Base-by-base conservation (phyloP, 148 eudicot genomes). In the Chenopodium album region DNA sequence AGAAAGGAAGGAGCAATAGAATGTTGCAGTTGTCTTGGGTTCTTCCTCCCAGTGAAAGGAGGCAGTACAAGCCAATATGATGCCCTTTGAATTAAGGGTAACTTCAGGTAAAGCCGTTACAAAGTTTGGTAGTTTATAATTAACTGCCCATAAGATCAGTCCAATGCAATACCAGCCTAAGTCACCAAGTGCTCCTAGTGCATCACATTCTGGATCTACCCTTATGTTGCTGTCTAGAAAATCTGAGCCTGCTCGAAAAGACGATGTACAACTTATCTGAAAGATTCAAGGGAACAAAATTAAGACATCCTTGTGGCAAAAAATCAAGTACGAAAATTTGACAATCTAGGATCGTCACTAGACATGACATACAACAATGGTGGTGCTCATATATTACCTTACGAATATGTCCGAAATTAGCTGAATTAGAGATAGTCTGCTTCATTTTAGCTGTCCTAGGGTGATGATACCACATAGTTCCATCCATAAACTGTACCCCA, bases 401-500 rank as follows among this genome's bases (percentile, higher is more conserved):
- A 28, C 52, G 74, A 65, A 81, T 28, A n/a, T 80, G 89, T 20
- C 92, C 90, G 52, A 91, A 87, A 59, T 47, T 71, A 23, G 80
- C 22, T 7, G 85, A 29, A 85, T 87, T 82, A 77, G 83, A 76
- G 0, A 91, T 10, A 80, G 89, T 2, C 2, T 84, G 86, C 82
- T 89, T 84, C 85, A 91, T 91, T 63, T 79, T 79, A 0, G 76
- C 81, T 65, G 94, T 91, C 85, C 94, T 88, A 77, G 92, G 92
- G 66, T 91, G 89, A 87, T 91, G 92, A 80, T 84, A 86, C 94
- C 94, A 89, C 90, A 88, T 88, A 31, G 88, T 85, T 8, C 85
- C 90, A 81, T 91, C 90, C 94, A 91, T 91, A 66, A 91, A 89
- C 78, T 89, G 90, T 11, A 87, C 87, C 31, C 90, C 86, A 81